Base-by-base conservation (phyloP, 2,329 filamentous ascomycete species). In the Tolypocladium paradoxum region DNA sequence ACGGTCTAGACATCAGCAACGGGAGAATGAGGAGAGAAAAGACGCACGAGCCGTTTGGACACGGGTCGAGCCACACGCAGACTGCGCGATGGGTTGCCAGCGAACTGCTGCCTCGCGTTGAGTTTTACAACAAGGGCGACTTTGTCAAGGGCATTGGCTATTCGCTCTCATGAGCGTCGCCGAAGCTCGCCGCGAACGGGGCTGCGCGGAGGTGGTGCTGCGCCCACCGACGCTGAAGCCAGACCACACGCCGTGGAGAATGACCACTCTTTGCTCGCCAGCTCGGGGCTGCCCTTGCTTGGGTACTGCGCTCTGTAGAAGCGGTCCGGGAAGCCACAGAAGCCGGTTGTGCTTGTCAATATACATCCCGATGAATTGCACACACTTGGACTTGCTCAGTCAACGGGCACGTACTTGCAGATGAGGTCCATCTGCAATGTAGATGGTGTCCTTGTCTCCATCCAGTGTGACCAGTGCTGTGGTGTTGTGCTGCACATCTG, bases 391-490 rank as follows among this genome's bases (percentile, higher is more conserved):
- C 9, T 29, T 6, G 8, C 22, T 31, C 16, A 24, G 27, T 9
- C 4, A 9, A 5, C 8, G 6, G 36, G 4, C 24, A 11, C 49
- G 29, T 66, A 81, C 78, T 89, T 85, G 64, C 88, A 89, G 50
- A 89, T 85, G 58, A 89, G 63, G 54, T 84, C 79, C 4, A 78
- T 82, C n/a, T 75, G 69, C 53, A 59, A 89, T 76, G 61, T 84
- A 73, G 56, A 89, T 77, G 4, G 71, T 74, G 59, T 76, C 71
- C 38, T 69, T 68, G 52, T 63, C 70, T 47, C 82, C 68, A 88
- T 83, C 87, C 87, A 90, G 67, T 91, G 87, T 1, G 85, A n/a
- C n/a, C n/a, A n/a, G 62, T 90, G 87, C 0, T 80, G n/a, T 65
- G 4, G 73, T 79, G n/a, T 87, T 75, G 62, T 84, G 85, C 74